These are phyloP conservation scores for Taphrina sp. DNA, from an alignment of 1,139 yeast genomes.

Conservation along the genomic window DNA sequence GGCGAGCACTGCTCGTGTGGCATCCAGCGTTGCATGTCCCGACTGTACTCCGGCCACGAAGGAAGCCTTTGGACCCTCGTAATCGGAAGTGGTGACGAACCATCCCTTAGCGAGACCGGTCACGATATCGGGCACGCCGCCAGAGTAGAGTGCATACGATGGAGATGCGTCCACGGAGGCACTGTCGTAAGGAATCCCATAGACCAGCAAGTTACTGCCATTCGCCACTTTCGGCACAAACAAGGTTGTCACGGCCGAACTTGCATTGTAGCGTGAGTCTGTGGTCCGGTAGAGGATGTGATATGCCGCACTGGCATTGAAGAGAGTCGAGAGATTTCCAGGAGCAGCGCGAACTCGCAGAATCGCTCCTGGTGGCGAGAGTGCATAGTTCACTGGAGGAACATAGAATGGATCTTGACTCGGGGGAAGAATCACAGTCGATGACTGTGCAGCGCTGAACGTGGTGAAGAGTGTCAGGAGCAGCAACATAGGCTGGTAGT, in stretches of 20 bases:
- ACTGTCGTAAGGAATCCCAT: constrained; percentile 42
- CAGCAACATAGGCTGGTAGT: no score
- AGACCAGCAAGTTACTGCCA: constrained; percentile 39
- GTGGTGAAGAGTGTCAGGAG: no score
- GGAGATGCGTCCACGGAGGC: constrained; percentile 41
- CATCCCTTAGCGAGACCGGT: constrained; percentile 38
- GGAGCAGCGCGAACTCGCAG: constrained; percentile 20
- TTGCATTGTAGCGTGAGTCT: constrained; percentile 40
- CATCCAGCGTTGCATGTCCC: constrained; percentile 42
- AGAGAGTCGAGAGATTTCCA: constrained; percentile 14
- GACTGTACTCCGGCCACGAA: constrained; percentile 41
- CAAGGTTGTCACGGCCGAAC: constrained; percentile 41
- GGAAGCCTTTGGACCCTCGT: constrained; percentile 41
- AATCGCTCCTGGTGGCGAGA: constrained; percentile 10
- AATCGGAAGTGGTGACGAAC: constrained; percentile 41
- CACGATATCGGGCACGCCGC: constrained; percentile 33
- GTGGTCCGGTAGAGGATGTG: constrained; percentile 41
- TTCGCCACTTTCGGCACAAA: constrained; percentile 39
- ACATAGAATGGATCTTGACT: constrained; percentile 24
- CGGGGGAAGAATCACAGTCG: no score
- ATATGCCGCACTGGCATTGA: constrained; percentile 37
- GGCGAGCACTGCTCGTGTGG: constrained; percentile 40
- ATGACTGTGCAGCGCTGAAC: no score
- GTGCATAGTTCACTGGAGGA: constrained; percentile 5
- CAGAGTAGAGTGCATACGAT: constrained; percentile 40